phyloP scores from a whole-genome alignment of 805 yeast genomes.

The Spathaspora hagerdaliae region DNA sequence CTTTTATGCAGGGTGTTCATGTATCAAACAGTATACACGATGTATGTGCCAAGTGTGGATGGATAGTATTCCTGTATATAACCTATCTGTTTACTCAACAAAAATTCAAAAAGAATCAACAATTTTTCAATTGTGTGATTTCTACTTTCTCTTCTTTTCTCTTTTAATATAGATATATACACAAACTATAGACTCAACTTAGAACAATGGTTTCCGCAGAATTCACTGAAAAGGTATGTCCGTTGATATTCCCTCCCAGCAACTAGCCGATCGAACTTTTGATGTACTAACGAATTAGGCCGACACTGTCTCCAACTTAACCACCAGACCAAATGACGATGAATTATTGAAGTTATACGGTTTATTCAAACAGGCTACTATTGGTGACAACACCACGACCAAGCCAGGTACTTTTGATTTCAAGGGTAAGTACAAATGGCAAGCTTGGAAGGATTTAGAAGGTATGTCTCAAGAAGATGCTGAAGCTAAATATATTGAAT shows the following conservation, averaged over 20 bases:
- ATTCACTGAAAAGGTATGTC: conserved; percentile 29
- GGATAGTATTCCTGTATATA: too few relatives aligned
- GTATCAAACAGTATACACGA: too few relatives aligned
- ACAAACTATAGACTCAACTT: too few relatives aligned
- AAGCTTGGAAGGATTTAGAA: conserved; percentile 85
- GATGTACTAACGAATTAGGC: conserved; percentile 45
- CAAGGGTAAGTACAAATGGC: conserved; percentile 97
- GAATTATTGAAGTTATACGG: conserved; percentile 87
- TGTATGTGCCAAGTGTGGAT: too few relatives aligned
- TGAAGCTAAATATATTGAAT: conserved; percentile 69
- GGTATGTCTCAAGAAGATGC: conserved; percentile 90
- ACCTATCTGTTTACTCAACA: too few relatives aligned
- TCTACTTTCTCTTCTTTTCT: not conserved
- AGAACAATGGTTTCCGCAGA: conserved; percentile 25
- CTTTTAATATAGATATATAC: too few relatives aligned
- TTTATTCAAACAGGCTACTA: conserved; percentile 93
- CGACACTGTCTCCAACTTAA: conserved; percentile 68
- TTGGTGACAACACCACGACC: conserved; percentile 84
- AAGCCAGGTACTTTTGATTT: conserved; percentile 92
- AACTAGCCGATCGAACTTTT: too few relatives aligned
- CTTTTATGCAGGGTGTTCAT: too few relatives aligned
- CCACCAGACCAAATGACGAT: conserved; percentile 78
- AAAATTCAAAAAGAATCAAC: too few relatives aligned
- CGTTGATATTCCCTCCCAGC: too few relatives aligned
- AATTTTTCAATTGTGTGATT: too few relatives aligned